A percentile compares a stretch with the other conserved stretches of the same genome.
Conservation (phyloP, 805 yeast species). For the Yarrowia osloensis region DNA sequence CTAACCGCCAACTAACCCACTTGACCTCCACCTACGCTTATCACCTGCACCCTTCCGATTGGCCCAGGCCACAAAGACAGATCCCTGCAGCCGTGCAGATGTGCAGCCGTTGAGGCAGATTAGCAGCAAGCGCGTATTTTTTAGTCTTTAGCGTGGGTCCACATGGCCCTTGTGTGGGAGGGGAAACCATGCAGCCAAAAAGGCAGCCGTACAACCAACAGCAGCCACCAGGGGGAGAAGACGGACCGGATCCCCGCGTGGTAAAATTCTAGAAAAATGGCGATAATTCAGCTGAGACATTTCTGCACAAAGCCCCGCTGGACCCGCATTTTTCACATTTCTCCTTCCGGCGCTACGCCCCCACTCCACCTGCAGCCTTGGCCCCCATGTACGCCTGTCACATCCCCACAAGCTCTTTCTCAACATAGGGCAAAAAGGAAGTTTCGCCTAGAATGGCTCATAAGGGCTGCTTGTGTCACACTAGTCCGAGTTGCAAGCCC, state of each 20-base stretch:
- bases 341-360: too few relatives aligned
- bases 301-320: background rate
- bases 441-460: too few relatives aligned
- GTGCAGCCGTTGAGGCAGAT: conserved; percentile 20
- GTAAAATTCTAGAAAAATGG: background rate
- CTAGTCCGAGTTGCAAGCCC: too few relatives aligned
- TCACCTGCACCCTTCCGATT: background rate
- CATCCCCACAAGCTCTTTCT: background rate
- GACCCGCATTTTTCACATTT: background rate
- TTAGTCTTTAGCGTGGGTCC: conserved; percentile 9
- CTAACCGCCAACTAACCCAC: background rate
- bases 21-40: background rate
- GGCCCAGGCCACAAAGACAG: background rate
- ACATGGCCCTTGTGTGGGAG: background rate
- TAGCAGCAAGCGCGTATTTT: conserved; percentile 15
- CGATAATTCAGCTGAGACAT: background rate
- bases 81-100: conserved; percentile 24
- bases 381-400: background rate
- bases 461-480: too few relatives aligned
- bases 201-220: conserved; percentile 9
- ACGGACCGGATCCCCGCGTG: background rate
- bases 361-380: too few relatives aligned
- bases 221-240: background rate
- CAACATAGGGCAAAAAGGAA: too few relatives aligned
- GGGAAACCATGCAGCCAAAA: conserved; percentile 13